These are phyloP conservation scores for Pichia californica DNA, from an alignment of 805 yeast genomes.

Conservation along the genomic window DNA sequence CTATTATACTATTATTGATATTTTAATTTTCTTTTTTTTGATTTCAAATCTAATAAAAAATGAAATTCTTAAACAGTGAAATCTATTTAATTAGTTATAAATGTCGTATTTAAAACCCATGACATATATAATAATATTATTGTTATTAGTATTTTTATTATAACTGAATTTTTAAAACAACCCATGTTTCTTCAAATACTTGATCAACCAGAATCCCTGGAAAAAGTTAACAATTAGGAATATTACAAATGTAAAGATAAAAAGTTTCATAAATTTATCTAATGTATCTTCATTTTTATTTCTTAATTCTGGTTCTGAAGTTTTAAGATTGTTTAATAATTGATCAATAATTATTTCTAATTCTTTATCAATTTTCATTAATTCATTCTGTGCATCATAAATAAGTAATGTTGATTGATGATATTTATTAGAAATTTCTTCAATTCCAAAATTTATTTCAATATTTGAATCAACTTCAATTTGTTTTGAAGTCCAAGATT, in stretches of 20 bases:
- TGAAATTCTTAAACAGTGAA: no score
- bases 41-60: no score
- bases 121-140: no score
- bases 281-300: constrained; percentile 25
- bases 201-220: constrained; percentile 22
- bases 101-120: no score
- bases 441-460: constrained; percentile 23
- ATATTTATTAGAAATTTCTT: constrained; percentile 19
- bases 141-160: no score
- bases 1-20: no score
- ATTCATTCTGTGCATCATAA: not conserved
- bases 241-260: constrained; percentile 11
- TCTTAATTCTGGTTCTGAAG: constrained; percentile 20
- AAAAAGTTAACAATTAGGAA: constrained; percentile 12
- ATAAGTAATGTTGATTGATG: constrained; percentile 14
- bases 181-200: constrained; percentile 15
- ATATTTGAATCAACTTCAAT: constrained; percentile 15
- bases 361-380: constrained; percentile 17
- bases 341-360: constrained; percentile 13
- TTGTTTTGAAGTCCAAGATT: constrained; percentile 24
- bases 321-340: not conserved
- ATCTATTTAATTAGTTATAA: no score
- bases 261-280: constrained; percentile 13
- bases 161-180: constrained; percentile 18
- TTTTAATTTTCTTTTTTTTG: no score